phyloP scores from a whole-genome alignment of 2,329 filamentous ascomycete genomes.

The Fusarium sp. region DNA sequence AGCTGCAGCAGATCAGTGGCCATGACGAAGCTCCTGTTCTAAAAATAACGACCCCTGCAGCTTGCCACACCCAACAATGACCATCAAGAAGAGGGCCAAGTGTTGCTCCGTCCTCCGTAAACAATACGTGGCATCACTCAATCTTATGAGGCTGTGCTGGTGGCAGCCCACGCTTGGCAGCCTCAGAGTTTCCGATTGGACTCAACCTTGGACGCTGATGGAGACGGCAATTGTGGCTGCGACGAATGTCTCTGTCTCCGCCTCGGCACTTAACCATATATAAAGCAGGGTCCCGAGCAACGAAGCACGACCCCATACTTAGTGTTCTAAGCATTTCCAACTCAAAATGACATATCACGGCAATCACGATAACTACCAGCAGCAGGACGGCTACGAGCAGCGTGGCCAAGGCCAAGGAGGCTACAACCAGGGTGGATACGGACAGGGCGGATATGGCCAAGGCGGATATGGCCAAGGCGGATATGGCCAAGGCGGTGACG shows the following conservation, averaged over 20 bases:
- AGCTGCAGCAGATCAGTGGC: neutral
- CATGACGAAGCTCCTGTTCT: slow-evolving; percentile 18
- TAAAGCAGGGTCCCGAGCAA: neutral
- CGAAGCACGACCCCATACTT: neutral
- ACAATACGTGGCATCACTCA: slow-evolving; percentile 36
- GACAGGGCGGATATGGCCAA: slow-evolving; percentile 1
- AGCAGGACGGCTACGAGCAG: slow-evolving; percentile 17
- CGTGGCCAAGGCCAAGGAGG: slow-evolving; percentile 21
- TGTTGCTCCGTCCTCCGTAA: slow-evolving; percentile 17
- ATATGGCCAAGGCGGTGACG: slow-evolving; percentile 15
- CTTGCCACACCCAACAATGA: slow-evolving; percentile 12
- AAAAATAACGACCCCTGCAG: slow-evolving; percentile 26
- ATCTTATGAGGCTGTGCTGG: slow-evolving; percentile 25
- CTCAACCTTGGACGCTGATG: neutral
- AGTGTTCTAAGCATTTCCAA: neutral
- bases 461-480: too few species aligned
- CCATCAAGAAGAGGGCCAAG: slow-evolving; percentile 7
- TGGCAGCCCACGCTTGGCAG: slow-evolving; percentile 13
- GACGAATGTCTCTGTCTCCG: slow-evolving; percentile 1
- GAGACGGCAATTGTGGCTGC: slow-evolving; percentile 25
- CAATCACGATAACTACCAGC: slow-evolving; percentile 27
- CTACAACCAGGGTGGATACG: neutral
- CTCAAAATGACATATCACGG: slow-evolving; percentile 30
- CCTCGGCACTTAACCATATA: slow-evolving; percentile 19
- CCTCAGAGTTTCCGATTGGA: slow-evolving; percentile 18